phyloP scores from a whole-genome alignment of 192 early-diverging fungal genomes.

The Backusella liffmaniae region DNA sequence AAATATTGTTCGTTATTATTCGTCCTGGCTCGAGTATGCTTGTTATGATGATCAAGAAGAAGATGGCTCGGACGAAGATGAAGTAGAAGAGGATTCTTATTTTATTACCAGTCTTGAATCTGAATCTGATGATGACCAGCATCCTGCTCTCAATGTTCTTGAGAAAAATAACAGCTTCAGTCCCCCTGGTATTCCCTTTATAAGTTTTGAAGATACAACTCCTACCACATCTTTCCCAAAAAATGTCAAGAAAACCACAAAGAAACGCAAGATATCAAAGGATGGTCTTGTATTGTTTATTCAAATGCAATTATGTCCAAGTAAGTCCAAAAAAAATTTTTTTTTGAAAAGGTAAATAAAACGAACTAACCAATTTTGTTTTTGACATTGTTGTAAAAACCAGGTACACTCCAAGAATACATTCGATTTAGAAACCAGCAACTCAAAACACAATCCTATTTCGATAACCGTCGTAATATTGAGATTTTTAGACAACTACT shows the following conservation, averaged over 20 bases:
- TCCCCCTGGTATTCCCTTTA: not conserved
- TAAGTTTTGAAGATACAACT: not conserved
- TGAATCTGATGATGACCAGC: slow-evolving; percentile 12
- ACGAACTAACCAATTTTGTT: not conserved
- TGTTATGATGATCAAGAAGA: slow-evolving; percentile 31
- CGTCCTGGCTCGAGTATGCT: slow-evolving; percentile 81
- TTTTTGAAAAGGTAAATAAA: not conserved
- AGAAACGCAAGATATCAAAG: slow-evolving; percentile 1
- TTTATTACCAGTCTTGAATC: not conserved
- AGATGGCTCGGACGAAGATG: slow-evolving; percentile 11
- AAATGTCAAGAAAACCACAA: not conserved
- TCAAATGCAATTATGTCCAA: slow-evolving; percentile 92
- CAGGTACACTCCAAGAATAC: slow-evolving; percentile 63
- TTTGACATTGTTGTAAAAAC: not conserved
- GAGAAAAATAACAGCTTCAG: not conserved
- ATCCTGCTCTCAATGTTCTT: slow-evolving; percentile 14
- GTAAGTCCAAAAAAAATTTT: slow-evolving; percentile 13
- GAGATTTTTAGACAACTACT: slow-evolving; percentile 72
- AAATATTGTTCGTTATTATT: slow-evolving; percentile 92
- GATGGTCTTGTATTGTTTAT: slow-evolving; percentile 55
- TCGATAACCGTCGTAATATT: slow-evolving; percentile 19
- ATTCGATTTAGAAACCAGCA: slow-evolving; percentile 34
- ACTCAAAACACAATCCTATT: slow-evolving; percentile 10
- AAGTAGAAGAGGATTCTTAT: slow-evolving; percentile 30
- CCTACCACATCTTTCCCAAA: not conserved